Base-by-base conservation (phyloP, 306 rosid species). In the Fagus sylvatica region DNA sequence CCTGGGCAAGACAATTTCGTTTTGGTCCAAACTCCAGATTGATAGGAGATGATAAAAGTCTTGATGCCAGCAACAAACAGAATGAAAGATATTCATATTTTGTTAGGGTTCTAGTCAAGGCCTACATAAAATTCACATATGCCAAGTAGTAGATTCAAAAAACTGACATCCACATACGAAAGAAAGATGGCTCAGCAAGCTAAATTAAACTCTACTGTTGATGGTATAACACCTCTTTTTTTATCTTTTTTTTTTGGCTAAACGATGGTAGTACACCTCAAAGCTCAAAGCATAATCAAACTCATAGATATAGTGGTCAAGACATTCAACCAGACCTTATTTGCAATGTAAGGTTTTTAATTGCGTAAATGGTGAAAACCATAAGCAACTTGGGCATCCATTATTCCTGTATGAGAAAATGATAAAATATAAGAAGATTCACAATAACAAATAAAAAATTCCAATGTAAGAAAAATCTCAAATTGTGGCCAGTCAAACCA, bases 321-420 rank as follows among this genome's bases (percentile, higher is more conserved):
- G 46, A 83, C 32, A 67, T 61, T 62, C 32, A 61, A 7, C 68
- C 77, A 12, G 70, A 93, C 99, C 99, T 91, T 95, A 81, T 95
- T 95, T 48, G 99, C 12, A 78, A 95, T 85, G 83, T 87, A 85
- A 48, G 98, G 98, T 79, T 91, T 95, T 82, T 95, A 93, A 48
- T 95, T 84, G 34, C 99, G 96, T 69, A 95, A 80, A 88, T 87
- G 91, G 85, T 95, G 98, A 83, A 95, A 95, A 56, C 99, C 98
- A 84, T 95, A 91, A 73, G 99, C 96, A 80, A 95, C 97, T 83
- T 87, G 91, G 67, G 98, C 99, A 84, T 93, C 99, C 99, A n/a
- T n/a, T n/a, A 95, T 95, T 87, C 99, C 99, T 93, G 88, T 69
- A 83, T 81, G 73, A 84, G 8, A 70, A 85, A 75, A 74, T n/a